Evolutionary conservation across 176 grass and related monocot genomes (phyloP), one percentile per base, ranked within the genome.

Genomic region (Juncus inflexus): DNA sequence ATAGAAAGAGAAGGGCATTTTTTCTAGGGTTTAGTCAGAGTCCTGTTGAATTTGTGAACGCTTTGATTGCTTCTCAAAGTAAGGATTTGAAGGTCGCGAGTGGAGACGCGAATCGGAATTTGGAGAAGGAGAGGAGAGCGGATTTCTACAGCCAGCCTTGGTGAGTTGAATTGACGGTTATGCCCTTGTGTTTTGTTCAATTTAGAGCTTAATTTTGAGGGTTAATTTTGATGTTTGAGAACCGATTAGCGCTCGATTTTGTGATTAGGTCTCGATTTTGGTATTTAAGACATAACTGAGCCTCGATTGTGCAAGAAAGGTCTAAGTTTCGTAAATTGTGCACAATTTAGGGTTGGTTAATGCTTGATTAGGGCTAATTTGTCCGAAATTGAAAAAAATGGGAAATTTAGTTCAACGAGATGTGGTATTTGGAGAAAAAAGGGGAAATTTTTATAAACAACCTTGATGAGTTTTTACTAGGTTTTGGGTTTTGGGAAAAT

Each of bases 1-100:
- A 97, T 47, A 85, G 92, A 35, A 86, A 86, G 71, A 88, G 92
- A 56, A 84, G 92, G 55, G 84, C 92, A 0, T 97, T 97, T 80
- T 97, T 97, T 71, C 87, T 97, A 72, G 92, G 87, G 28, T 97
- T 97, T 69, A 97, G 92, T 70, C 92, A 97, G 63, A 91, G 87
- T 5, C 87, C 87, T 14, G 92, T 97, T 19, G 92, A 97, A 75
- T 97, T 97, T 51, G 85, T 97, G 65, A 97, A 91, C 62, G 73
- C 87, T 3, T 71, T 97, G 67, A 97, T 97, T 86, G 79, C 79
- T 13, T 91, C 84, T 54, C 92, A 97, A 63, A 97, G 87, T 72
- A 97, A 79, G 79, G 87, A 97, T 77, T 97, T 97, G 77, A 97
- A 97, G 85, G 77, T 97, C 52, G 85, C 91, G 42, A 74, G 79